phyloP scores from a whole-genome alignment of 2,329 filamentous ascomycete species.

The Beauveria sp. region DNA sequence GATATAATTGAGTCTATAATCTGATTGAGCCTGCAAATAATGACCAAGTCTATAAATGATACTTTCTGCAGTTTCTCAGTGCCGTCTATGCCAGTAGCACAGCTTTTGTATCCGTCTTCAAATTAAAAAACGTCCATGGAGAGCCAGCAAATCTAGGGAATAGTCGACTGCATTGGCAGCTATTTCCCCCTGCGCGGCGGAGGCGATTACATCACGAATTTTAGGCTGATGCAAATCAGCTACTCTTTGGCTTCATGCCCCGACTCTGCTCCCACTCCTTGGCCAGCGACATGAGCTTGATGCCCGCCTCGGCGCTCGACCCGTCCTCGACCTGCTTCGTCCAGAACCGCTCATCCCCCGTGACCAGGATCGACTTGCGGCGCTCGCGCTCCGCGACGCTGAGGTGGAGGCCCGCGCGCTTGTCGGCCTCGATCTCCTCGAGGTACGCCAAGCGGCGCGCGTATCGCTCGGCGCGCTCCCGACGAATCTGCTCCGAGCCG shows the following conservation, averaged over 20 bases:
- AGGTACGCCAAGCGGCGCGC: constrained; percentile 28
- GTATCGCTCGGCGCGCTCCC: constrained; percentile 32
- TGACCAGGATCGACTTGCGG: constrained; percentile 28
- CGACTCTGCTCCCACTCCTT: constrained; percentile 11
- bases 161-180: too few species aligned
- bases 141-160: too few species aligned
- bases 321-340: constrained; percentile 35
- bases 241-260: constrained; percentile 6
- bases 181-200: not conserved
- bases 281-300: constrained; percentile 25
- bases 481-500: constrained; percentile 33
- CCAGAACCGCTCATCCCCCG: constrained; percentile 30
- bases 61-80: too few species aligned
- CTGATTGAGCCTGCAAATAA: too few species aligned
- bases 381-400: constrained; percentile 29
- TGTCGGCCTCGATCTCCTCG: constrained; percentile 33
- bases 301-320: constrained; percentile 26
- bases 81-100: too few species aligned
- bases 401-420: constrained; percentile 24
- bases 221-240: not conserved
- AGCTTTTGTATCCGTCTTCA: too few species aligned
- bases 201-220: too few species aligned
- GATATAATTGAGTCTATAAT: too few species aligned
- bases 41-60: too few species aligned
- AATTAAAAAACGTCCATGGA: too few species aligned